These are phyloP conservation scores for Zygotorulaspora danielsina DNA, from an alignment of 805 yeast species.

Conservation along the genomic window DNA sequence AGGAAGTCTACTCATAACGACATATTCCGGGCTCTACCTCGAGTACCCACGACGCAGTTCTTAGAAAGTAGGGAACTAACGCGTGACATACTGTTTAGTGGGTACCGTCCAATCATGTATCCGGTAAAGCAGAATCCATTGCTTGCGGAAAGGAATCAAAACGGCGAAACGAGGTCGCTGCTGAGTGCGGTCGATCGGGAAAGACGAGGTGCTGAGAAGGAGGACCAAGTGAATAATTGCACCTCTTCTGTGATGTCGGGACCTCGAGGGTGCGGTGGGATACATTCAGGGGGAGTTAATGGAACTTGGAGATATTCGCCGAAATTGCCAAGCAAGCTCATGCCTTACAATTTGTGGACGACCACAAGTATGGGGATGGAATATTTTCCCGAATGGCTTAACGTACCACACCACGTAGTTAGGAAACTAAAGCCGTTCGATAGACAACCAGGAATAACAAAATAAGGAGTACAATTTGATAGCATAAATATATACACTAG, in stretches of 20 bases:
- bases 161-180: slow-evolving; percentile 9
- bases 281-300: slow-evolving; percentile 30
- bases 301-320: slow-evolving; percentile 33
- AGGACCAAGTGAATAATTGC: neutral
- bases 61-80: slow-evolving; percentile 27
- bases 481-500: neutral
- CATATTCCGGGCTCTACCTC: slow-evolving; percentile 27
- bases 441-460: slow-evolving; percentile 8
- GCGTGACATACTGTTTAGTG: slow-evolving; percentile 32
- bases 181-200: neutral
- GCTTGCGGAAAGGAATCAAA: slow-evolving; percentile 18
- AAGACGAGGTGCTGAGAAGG: neutral
- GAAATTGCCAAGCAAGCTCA: slow-evolving; percentile 19
- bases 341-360: slow-evolving; percentile 31
- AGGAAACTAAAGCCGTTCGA: slow-evolving; percentile 30
- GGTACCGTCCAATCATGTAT: slow-evolving; percentile 33
- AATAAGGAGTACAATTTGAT: neutral
- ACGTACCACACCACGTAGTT: slow-evolving; percentile 26
- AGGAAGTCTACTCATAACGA: slow-evolving; percentile 12
- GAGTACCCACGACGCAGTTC: slow-evolving; percentile 34
- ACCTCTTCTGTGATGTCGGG: slow-evolving; percentile 19
- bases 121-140: slow-evolving; percentile 35
- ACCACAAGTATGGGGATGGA: slow-evolving; percentile 33
- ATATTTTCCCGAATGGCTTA: slow-evolving; percentile 32
- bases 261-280: slow-evolving; percentile 31